A percentile compares a stretch with the other conserved stretches of the same genome.
Evolutionary conservation across 164 flowering plant species (phyloP).

Genomic region (Euptelea pleiosperma): DNA sequence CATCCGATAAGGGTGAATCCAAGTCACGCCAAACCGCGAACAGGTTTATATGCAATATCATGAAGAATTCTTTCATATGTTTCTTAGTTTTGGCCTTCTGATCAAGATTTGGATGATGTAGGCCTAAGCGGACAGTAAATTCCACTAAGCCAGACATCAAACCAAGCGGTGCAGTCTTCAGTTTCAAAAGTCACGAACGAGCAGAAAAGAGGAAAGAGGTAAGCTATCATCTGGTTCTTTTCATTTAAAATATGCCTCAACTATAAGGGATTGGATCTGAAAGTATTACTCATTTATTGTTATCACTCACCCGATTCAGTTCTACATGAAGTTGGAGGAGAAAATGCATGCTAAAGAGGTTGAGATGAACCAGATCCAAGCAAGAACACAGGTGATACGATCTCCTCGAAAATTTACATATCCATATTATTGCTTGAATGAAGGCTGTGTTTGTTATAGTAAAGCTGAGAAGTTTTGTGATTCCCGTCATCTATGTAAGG

Average conservation of each 20-base stretch:
- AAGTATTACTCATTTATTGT: background rate
- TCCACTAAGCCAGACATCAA: slow-evolving; percentile 27
- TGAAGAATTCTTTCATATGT: background rate
- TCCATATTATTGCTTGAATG: background rate
- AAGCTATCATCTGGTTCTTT: slow-evolving; percentile 23
- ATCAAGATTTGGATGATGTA: slow-evolving; percentile 13
- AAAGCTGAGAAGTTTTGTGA: too few relatives aligned
- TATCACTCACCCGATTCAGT: slow-evolving; percentile 31
- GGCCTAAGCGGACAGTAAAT: slow-evolving; percentile 30
- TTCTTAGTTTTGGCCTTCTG: slow-evolving; percentile 2
- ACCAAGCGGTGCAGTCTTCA: slow-evolving; percentile 26
- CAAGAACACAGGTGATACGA: slow-evolving; percentile 49
- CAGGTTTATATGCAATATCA: slow-evolving; percentile 35
- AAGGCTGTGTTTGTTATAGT: too few relatives aligned
- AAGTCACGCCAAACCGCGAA: slow-evolving; percentile 23
- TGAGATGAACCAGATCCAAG: slow-evolving; percentile 58
- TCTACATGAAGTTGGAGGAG: slow-evolving; percentile 48
- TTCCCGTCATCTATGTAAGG: too few relatives aligned
- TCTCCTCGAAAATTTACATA: background rate
- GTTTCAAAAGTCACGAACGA: slow-evolving; percentile 52
- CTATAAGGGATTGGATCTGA: background rate
- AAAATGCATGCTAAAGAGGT: slow-evolving; percentile 60
- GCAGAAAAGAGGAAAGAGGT: slow-evolving; percentile 79
- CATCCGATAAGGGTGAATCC: slow-evolving; percentile 27
- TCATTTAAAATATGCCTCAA: slow-evolving; percentile 3